Base-by-base conservation (phyloP, 306 rosid genomes). In the Rubus parviflorus region DNA sequence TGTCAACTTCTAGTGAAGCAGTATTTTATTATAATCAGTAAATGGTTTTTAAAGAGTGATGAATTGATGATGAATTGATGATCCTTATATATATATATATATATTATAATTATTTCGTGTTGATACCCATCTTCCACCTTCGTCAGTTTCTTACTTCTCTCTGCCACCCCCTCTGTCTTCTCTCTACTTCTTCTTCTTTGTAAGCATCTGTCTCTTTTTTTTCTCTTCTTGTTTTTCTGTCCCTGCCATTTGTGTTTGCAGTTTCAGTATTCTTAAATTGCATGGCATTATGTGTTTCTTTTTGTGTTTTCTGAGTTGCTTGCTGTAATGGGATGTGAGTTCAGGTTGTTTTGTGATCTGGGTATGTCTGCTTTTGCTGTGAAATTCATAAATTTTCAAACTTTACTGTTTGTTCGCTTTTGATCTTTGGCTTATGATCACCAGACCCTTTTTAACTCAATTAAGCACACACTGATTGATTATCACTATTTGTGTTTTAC, bases 311-410 rank as follows among this genome's bases (percentile, higher is more conserved):
- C 64, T 22, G 43, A 25, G 43, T 73, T 81, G 82, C 15, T 45
- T 79, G 75, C 81, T 75, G 74, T 58, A 46, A 58, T 73, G 86
- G 75, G 75, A 54, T 80, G 78, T 65, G 68, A 82, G 74, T 81
- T 85, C n/a, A 60, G 72, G 75, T 73, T 78, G 75, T 81, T 85
- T 73, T 77, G 81, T 86, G 89, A 86, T 89, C 93, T 87, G 88
- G 85, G 77, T 75, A n/a, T 81, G 43, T 70, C 25, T 72, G n/a
- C 48, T 25, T 82, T 79, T 79, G 68, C 76, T 60, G 12, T 70
- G 15, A 53, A 13, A 66, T 65, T 77, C 20, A 48, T 85, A 73
- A 75, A 46, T 62, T 60, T 62, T 17, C 64, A 1, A 43, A 38
- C 64, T 73, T 81, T 87, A 22, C 62, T 23, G 35, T 87, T 75